Base-by-base conservation (phyloP, 768 basidiomycete genomes). In the Boletus vermiculosoides region DNA sequence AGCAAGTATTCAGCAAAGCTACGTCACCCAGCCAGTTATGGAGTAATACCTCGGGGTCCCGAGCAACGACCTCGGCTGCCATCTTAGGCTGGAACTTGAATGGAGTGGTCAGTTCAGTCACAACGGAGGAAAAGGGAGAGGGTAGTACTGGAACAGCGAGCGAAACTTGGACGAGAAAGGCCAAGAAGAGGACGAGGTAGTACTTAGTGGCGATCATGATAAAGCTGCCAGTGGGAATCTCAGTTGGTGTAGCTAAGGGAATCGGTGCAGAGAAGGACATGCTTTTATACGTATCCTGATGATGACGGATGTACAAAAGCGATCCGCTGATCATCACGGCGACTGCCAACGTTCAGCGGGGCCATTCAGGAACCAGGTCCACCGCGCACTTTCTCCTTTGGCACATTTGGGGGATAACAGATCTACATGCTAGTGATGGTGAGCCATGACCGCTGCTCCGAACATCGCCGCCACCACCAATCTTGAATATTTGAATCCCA, bases 201-300 rank as follows among this genome's bases (percentile, higher is more conserved):
- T 44, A 67, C 39, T 61, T 72, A 34, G 59, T 0, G 20, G 55
- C 9, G 52, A 61, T 16, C 68, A 70, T 71, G 56, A 39, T 60
- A 45, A 56, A 33, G 44, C 9, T 54, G 40, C n/a, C n/a, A n/a
- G n/a, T n/a, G n/a, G n/a, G n/a, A n/a, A n/a, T n/a, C n/a, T n/a
- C n/a, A n/a, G 50, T 12, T 28, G 55, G 50, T 37, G 55, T 18
- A 42, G n/a, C n/a, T n/a, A n/a, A n/a, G 31, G 34, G 33, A 37
- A 45, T 31, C 37, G 36, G n/a, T 30, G 51, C 41, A 2, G 39
- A 45, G 45, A 30, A 50, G 13, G 36, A 23, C 46, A 37, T 37
- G 69, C 55, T 64, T 69, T 69, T 69, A 60, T 64, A 45, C 5
- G 51, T 50, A 45, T 51, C n/a, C 48, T n/a, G 18, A 8, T 8